These are phyloP conservation scores for Candida dubliniensis DNA, from an alignment of 1,139 yeast genomes.

Conservation along the genomic window DNA sequence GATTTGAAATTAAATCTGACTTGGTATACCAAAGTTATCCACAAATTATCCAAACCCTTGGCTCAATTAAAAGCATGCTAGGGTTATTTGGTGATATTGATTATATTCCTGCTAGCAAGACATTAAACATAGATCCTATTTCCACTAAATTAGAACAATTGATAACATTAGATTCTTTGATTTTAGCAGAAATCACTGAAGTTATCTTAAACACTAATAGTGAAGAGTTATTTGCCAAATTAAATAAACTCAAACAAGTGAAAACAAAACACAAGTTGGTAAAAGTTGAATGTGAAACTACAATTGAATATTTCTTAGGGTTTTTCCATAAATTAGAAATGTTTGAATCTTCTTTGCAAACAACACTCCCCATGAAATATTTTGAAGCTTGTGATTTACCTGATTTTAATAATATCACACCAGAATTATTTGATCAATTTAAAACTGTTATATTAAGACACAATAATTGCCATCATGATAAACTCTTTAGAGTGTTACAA, in stretches of 20 bases:
- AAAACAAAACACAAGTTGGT: constrained; percentile 1
- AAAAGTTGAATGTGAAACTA: constrained; percentile 2
- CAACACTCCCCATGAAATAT: constrained; percentile 1
- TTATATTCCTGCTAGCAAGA: constrained; percentile 20
- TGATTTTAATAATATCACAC: neutral
- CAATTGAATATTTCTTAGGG: constrained; percentile 6
- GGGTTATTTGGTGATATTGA: constrained; percentile 13
- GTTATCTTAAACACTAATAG: neutral
- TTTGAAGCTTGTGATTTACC: neutral
- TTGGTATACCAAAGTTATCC: constrained; percentile 23
- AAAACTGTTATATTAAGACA: constrained; percentile 9
- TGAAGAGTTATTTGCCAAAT: constrained; percentile 1
- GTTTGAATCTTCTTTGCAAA: constrained; percentile 3
- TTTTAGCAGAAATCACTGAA: neutral
- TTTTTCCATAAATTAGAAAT: constrained; percentile 7
- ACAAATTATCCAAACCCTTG: constrained; percentile 11
- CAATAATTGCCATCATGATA: constrained; percentile 12
- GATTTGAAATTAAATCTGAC: constrained; percentile 16
- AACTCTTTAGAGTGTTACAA: constrained; percentile 7
- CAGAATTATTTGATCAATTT: constrained; percentile 7
- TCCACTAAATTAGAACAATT: constrained; percentile 15
- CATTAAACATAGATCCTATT: constrained; percentile 16
- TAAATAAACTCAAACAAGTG: neutral
- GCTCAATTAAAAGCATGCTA: constrained; percentile 4
- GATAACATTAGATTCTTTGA: constrained; percentile 8